Conservation (phyloP, 1,139 yeast species). For the Blastobotrys buckinghamii region DNA sequence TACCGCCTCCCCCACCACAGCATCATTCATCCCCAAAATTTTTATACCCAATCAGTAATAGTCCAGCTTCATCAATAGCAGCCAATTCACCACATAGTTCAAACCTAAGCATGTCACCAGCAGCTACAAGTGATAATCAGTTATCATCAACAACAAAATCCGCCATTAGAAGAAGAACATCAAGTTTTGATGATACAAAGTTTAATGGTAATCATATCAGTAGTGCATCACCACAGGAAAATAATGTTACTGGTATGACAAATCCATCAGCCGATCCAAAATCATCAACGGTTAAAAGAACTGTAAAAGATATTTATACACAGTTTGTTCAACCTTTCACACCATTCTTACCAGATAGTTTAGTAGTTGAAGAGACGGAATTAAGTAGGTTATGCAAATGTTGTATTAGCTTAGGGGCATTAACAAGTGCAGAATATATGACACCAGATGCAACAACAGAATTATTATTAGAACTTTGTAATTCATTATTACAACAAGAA, state of each 20-base stretch:
- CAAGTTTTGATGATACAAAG: background rate
- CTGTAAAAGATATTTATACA: slow-evolving; percentile 14
- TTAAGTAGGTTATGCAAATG: slow-evolving; percentile 15
- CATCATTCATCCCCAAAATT: background rate
- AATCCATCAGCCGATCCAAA: slow-evolving; percentile 10
- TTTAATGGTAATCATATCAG: background rate
- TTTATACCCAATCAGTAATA: background rate
- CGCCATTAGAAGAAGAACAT: background rate
- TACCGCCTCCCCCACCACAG: background rate
- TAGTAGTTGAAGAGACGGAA: slow-evolving; percentile 7
- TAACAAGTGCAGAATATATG: slow-evolving; percentile 15
- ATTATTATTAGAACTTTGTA: slow-evolving; percentile 14
- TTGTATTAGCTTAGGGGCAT: slow-evolving; percentile 17
- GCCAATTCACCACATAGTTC: background rate
- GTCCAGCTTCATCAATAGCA: background rate
- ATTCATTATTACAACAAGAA: slow-evolving; percentile 15
- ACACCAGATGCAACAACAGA: slow-evolving; percentile 16
- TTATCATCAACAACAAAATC: background rate
- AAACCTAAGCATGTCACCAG: background rate
- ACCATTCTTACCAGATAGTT: slow-evolving; percentile 16
- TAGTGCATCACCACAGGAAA: background rate
- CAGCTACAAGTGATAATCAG: background rate
- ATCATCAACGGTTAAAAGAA: slow-evolving; percentile 4
- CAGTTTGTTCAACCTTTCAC: slow-evolving; percentile 17
- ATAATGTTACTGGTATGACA: slow-evolving; percentile 4